Evolutionary conservation across 176 grass and related monocot species (phyloP).

Genomic region (Rhipidocladum racemiflorum): DNA sequence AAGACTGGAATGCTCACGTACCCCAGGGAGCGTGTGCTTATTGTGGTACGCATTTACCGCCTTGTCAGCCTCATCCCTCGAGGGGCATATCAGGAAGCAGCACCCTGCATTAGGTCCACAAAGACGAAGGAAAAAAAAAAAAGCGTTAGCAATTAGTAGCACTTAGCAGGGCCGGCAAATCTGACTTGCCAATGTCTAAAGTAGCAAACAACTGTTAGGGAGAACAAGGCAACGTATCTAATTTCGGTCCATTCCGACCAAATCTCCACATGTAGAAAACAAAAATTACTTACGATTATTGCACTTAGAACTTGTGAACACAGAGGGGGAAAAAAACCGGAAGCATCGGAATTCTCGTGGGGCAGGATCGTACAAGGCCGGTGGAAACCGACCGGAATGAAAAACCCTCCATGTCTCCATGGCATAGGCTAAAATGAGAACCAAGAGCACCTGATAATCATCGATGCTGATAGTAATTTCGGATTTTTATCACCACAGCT

Average conservation of each 20-base stretch:
- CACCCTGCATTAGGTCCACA: constrained; percentile 46
- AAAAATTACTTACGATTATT: neutral
- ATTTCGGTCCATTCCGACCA: neutral
- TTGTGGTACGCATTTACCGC: constrained; percentile 81
- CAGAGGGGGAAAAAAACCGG: neutral
- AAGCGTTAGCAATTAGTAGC: neutral
- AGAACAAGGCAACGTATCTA: constrained; percentile 12
- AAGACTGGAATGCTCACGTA: constrained; percentile 46
- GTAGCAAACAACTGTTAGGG: neutral
- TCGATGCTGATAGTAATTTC: neutral
- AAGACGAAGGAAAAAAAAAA: neutral
- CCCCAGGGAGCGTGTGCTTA: constrained; percentile 87
- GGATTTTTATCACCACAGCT: neutral
- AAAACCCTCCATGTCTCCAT: neutral
- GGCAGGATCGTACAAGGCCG: neutral
- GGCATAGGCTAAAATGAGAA: neutral
- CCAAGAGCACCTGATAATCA: neutral
- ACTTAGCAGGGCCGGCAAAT: neutral
- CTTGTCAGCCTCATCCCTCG: constrained; percentile 90
- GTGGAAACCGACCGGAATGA: neutral
- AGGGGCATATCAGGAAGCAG: constrained; percentile 93
- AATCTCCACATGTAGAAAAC: neutral
- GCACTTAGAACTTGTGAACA: neutral
- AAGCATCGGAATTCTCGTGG: neutral
- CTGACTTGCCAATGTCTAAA: neutral